phyloP scores from a whole-genome alignment of 345 rosid species.

The Erodium maritimum region DNA sequence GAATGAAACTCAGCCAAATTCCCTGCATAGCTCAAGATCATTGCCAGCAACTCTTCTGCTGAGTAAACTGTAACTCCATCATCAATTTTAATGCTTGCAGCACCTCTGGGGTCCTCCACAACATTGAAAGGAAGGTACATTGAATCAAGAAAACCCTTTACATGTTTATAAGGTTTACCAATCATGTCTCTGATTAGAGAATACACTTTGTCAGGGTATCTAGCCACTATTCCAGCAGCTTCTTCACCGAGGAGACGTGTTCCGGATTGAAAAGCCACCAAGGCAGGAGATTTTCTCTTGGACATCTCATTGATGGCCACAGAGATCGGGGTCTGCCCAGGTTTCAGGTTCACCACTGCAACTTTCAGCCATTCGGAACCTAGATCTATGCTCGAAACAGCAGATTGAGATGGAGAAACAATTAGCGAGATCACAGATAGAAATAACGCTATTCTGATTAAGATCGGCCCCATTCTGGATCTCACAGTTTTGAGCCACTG shows the following conservation, averaged over 20 bases:
- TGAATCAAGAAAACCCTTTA: slow-evolving; percentile 44
- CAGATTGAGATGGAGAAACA: slow-evolving; percentile 42
- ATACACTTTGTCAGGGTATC: slow-evolving; percentile 70
- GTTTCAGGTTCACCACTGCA: slow-evolving; percentile 78
- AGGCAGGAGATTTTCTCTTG: slow-evolving; percentile 82
- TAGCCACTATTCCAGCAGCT: slow-evolving; percentile 83
- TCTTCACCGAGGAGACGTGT: slow-evolving; percentile 79
- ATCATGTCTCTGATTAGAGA: slow-evolving; percentile 76
- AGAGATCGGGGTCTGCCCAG: slow-evolving; percentile 81
- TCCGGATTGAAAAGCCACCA: slow-evolving; percentile 74
- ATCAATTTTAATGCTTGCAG: slow-evolving; percentile 43
- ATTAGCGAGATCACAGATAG: slow-evolving; percentile 22
- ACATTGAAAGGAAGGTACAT: slow-evolving; percentile 58
- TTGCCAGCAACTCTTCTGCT: slow-evolving; percentile 78
- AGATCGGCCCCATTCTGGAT: slow-evolving; percentile 27
- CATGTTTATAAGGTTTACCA: slow-evolving; percentile 61
- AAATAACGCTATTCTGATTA: slow-evolving; percentile 20
- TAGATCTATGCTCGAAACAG: slow-evolving; percentile 88
- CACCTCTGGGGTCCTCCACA: slow-evolving; percentile 74
- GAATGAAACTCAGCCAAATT: slow-evolving; percentile 78
- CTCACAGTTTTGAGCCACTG: not conserved
- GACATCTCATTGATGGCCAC: slow-evolving; percentile 98
- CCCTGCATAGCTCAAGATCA: slow-evolving; percentile 60
- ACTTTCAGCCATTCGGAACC: slow-evolving; percentile 94
- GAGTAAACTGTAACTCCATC: slow-evolving; percentile 38